Percentiles rank a stretch among this genome's conserved stretches.
Evolutionary conservation across 2,329 filamentous ascomycete genomes (phyloP).

Genomic region (Coniochaeta ligniaria): DNA sequence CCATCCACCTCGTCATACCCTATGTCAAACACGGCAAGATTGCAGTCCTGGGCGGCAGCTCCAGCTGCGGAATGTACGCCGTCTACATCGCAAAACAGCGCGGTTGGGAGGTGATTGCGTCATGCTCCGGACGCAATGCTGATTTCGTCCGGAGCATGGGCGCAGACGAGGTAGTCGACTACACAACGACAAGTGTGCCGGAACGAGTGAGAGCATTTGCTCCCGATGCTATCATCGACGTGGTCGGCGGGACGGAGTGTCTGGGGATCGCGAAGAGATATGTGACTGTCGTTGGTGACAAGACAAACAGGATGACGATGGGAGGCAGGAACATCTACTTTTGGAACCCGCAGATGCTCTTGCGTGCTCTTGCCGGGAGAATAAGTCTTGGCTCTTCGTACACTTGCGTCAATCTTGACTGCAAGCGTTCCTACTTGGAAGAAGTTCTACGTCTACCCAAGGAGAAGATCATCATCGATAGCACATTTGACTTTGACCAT

Average conservation of each 20-base stretch:
- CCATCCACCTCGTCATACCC: conserved; percentile 6
- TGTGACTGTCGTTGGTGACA: conserved; percentile 14
- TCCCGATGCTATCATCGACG: conserved; percentile 10
- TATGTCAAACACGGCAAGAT: conserved; percentile 6
- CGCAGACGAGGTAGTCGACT: conserved; percentile 11
- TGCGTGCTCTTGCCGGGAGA: conserved; percentile 3
- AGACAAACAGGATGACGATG: conserved; percentile 6
- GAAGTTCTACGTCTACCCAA: neutral
- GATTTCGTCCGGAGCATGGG: conserved; percentile 11
- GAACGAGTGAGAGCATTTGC: neutral
- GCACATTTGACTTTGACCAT: conserved; percentile 1
- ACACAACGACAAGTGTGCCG: conserved; percentile 7
- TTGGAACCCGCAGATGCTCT: conserved; percentile 4
- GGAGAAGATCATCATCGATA: conserved; percentile 2
- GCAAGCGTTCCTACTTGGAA: conserved; percentile 1
- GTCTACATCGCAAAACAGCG: conserved; percentile 9
- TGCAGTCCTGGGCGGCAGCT: conserved; percentile 12
- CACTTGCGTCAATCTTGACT: conserved; percentile 4
- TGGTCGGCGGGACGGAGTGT: conserved; percentile 10
- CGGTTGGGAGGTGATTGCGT: conserved; percentile 12
- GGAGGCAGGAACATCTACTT: conserved; percentile 5
- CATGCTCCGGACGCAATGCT: conserved; percentile 12
- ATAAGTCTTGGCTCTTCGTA: conserved; percentile 3
- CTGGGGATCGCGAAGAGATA: conserved; percentile 9
- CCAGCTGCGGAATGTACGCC: conserved; percentile 11